These are phyloP conservation scores for Salvia rosmarinus DNA, from an alignment of 257 asterid genomes.

Conservation along the genomic window DNA sequence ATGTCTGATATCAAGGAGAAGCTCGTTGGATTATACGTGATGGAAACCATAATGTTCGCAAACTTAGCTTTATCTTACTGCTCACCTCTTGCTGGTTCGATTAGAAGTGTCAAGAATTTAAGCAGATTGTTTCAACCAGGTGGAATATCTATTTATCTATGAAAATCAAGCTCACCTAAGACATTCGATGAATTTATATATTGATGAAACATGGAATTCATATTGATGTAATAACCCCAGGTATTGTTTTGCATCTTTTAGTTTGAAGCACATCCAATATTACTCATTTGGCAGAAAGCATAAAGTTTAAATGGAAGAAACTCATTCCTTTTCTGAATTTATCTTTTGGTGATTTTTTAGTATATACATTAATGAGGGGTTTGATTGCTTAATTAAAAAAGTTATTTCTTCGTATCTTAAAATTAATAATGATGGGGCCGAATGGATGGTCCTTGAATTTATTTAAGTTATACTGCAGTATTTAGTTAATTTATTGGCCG, in stretches of 20 bases:
- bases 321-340: neutral
- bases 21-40: neutral
- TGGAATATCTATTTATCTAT: neutral
- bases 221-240: constrained; percentile 35
- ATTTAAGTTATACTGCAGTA: neutral
- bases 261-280: constrained; percentile 19
- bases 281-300: neutral
- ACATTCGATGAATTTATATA: constrained; percentile 3
- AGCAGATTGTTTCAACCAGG: constrained; percentile 20
- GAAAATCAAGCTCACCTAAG: constrained; percentile 28
- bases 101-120: neutral
- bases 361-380: no score
- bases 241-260: constrained; percentile 14
- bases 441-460: constrained; percentile 12
- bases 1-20: constrained; percentile 5
- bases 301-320: constrained; percentile 3
- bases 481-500: neutral
- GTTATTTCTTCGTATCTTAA: no score
- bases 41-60: neutral
- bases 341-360: no score
- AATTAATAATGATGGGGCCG: constrained; percentile 1
- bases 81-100: constrained; percentile 32
- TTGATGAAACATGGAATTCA: neutral
- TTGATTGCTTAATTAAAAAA: no score
- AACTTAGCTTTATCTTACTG: no score